Percentiles rank a stretch among this genome's conserved stretches.
phyloP scores from a whole-genome alignment of 1,284 basidiomycete genomes.

The Puccinia novopanici region DNA sequence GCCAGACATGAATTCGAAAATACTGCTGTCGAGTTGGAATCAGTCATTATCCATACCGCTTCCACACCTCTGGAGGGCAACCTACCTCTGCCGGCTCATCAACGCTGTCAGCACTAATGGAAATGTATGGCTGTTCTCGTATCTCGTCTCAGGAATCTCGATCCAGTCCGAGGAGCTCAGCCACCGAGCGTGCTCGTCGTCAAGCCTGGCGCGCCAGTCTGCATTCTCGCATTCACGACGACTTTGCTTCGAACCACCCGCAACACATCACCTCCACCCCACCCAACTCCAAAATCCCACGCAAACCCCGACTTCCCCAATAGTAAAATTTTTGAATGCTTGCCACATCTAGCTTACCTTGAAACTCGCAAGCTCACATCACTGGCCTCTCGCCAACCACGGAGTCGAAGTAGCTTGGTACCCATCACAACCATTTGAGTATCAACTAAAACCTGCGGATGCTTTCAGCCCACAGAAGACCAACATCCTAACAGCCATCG shows the following conservation, averaged over 20 bases:
- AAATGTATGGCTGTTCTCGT: conserved; percentile 49
- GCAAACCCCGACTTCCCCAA: conserved; percentile 1
- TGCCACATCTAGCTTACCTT: background rate
- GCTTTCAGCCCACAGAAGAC: background rate
- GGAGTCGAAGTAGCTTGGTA: background rate
- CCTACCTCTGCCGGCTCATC: background rate
- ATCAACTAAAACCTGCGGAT: background rate
- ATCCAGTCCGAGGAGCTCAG: background rate
- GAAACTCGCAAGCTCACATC: background rate
- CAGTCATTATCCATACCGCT: conserved; percentile 3
- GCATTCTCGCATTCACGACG: conserved; percentile 16
- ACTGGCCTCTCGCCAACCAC: background rate
- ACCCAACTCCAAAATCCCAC: background rate
- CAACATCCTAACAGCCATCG: background rate
- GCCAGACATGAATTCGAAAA: conserved; percentile 27
- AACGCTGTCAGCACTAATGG: conserved; percentile 23
- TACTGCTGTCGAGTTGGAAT: conserved; percentile 32
- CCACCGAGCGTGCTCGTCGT: conserved; percentile 17
- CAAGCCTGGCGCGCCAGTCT: conserved; percentile 28
- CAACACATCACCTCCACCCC: conserved; percentile 10
- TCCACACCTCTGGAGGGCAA: background rate
- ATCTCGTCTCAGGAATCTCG: background rate
- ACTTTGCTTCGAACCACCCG: background rate
- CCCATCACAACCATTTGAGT: background rate
- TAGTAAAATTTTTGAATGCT: background rate